phyloP scores from a whole-genome alignment of 345 rosid species.

The Dipteronia dyeriana region DNA sequence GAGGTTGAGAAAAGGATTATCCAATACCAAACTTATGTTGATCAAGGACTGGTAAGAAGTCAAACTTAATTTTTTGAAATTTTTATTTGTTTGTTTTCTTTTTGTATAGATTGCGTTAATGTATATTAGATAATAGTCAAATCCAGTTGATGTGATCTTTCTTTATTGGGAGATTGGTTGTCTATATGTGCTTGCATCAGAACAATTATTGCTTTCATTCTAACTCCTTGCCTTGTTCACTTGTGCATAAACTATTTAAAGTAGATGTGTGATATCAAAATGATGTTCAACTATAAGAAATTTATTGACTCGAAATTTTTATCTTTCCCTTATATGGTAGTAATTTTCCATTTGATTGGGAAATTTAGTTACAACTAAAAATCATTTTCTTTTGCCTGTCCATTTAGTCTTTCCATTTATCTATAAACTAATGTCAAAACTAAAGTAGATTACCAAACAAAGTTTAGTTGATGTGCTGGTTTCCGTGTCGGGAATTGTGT shows the following conservation, averaged over 20 bases:
- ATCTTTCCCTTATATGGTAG: neutral
- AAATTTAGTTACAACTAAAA: neutral
- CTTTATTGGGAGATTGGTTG: neutral
- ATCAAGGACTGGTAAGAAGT: constrained; percentile 76
- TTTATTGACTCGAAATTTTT: neutral
- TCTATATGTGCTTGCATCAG: neutral
- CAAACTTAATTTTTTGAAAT: neutral
- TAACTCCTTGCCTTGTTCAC: neutral
- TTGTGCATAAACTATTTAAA: neutral
- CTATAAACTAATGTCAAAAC: neutral
- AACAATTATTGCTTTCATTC: neutral
- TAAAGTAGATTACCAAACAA: neutral
- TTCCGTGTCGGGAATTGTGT: neutral
- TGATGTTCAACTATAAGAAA: neutral
- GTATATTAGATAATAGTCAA: neutral
- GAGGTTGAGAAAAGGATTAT: constrained; percentile 83
- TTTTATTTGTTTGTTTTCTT: neutral
- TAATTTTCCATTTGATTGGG: too few relatives aligned
- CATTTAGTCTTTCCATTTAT: neutral
- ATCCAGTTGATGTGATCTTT: neutral
- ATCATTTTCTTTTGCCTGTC: neutral
- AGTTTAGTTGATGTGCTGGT: neutral
- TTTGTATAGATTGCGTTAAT: neutral
- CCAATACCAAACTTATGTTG: constrained; percentile 71
- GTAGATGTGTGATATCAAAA: neutral